Evolutionary conservation across 2,329 filamentous ascomycete genomes (phyloP).

Genomic region (Arthrinium phaeospermum): DNA sequence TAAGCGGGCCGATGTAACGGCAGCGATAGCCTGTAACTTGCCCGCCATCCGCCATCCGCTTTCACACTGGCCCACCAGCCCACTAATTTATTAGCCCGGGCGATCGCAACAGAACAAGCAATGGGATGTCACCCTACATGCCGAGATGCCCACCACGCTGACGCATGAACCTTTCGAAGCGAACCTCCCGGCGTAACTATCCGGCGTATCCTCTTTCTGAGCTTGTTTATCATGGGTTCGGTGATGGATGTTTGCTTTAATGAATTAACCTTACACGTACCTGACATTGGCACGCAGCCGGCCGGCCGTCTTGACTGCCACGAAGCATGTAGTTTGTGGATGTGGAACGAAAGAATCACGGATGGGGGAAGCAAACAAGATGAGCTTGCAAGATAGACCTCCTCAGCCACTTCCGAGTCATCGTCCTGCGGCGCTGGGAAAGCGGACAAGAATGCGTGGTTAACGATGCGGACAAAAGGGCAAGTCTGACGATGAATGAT

Average conservation of each 20-base stretch:
- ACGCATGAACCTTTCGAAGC: background rate
- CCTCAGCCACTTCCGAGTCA: no score
- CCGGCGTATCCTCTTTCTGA: background rate
- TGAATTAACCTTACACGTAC: background rate
- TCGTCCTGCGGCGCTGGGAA: no score
- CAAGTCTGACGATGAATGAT: background rate
- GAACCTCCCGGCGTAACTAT: background rate
- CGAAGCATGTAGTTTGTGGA: no score
- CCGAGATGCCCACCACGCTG: background rate
- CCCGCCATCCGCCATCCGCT: background rate
- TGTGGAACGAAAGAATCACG: no score
- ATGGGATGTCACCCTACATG: background rate
- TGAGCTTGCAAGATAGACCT: no score
- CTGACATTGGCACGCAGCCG: no score
- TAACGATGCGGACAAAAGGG: no score
- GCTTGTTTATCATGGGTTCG: background rate
- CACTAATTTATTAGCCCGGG: background rate
- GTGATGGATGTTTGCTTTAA: background rate
- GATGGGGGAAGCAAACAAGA: no score
- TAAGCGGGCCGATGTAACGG: background rate
- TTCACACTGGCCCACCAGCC: background rate
- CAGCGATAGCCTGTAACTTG: background rate
- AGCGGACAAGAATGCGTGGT: no score
- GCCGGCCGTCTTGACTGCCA: background rate
- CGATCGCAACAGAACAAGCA: slow-evolving; percentile 2